phyloP scores from a whole-genome alignment of 1,284 basidiomycete species.

The Sanguinoderma infundibulare region DNA sequence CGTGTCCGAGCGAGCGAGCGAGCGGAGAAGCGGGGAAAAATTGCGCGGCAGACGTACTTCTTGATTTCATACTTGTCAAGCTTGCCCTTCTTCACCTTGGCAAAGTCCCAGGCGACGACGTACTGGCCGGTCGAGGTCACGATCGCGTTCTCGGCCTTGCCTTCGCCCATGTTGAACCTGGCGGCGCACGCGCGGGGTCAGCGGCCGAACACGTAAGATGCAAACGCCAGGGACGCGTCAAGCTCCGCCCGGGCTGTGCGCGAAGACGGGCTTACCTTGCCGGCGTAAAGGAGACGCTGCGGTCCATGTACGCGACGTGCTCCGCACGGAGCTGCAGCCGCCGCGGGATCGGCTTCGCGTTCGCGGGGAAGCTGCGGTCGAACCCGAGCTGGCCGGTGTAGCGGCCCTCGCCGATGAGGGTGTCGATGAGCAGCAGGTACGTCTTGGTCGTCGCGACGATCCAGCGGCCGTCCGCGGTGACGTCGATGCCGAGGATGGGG shows the following conservation, averaged over 20 bases:
- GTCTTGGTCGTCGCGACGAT: conserved; percentile 96
- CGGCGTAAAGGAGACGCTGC: conserved; percentile 88
- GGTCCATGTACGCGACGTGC: conserved; percentile 95
- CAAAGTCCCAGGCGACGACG: conserved; percentile 96
- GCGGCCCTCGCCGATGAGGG: conserved; percentile 90
- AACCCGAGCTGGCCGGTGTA: conserved; percentile 91
- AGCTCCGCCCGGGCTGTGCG: no score
- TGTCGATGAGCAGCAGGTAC: conserved; percentile 95
- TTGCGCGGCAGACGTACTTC: conserved; percentile 53
- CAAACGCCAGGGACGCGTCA: no score
- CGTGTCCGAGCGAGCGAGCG: conserved; percentile 2
- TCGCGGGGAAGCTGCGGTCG: conserved; percentile 94
- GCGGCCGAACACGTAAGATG: not conserved
- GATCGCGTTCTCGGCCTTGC: conserved; percentile 91
- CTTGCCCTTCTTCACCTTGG: conserved; percentile 90
- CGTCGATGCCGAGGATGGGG: conserved; percentile 94
- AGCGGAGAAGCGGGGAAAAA: conserved; percentile 11
- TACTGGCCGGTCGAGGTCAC: conserved; percentile 97
- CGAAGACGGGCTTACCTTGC: conserved; percentile 65
- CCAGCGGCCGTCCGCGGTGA: conserved; percentile 93
- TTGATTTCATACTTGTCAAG: conserved; percentile 96
- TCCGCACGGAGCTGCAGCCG: conserved; percentile 90
- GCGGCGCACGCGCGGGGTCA: conserved; percentile 3
- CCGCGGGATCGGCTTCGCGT: conserved; percentile 90
- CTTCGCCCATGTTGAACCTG: conserved; percentile 92